Conservation (phyloP, 2,329 filamentous ascomycete species). For the Arthrobotrys conoides region DNA sequence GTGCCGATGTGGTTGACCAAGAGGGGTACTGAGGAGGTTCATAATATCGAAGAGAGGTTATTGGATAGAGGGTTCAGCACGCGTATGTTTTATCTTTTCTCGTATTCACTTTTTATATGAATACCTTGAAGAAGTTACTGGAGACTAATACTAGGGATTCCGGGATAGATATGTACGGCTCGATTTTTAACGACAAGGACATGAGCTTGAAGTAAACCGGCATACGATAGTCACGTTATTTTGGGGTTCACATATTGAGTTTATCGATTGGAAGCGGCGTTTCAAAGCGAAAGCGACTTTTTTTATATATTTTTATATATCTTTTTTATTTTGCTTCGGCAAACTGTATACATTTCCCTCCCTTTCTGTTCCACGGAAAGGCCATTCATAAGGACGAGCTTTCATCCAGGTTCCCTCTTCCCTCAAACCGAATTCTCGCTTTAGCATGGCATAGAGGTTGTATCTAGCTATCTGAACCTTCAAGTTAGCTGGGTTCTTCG, state of each 20-base stretch:
- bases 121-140: no score
- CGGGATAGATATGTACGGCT: constrained; percentile 44
- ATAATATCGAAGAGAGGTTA: constrained; percentile 47
- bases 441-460: background rate
- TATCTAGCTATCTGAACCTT: constrained; percentile 24
- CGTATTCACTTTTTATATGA: background rate
- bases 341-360: constrained; percentile 3
- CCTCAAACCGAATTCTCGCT: background rate
- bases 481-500: constrained; percentile 8
- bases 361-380: background rate
- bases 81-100: constrained; percentile 25
- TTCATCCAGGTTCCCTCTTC: background rate
- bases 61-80: constrained; percentile 55
- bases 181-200: constrained; percentile 55
- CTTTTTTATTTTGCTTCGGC: background rate
- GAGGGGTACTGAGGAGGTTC: constrained; percentile 53
- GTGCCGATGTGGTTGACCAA: constrained; percentile 60
- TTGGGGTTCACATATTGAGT: background rate
- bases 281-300: constrained; percentile 12
- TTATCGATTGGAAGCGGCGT: constrained; percentile 12
- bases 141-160: background rate
- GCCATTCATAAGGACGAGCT: no score
- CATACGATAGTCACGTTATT: background rate
- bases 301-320: no score
- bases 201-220: constrained; percentile 36